Evolutionary conservation across 192 early-diverging fungal genomes (phyloP), one percentile per base, ranked within the genome.

Genomic region (Backusella sp.): DNA sequence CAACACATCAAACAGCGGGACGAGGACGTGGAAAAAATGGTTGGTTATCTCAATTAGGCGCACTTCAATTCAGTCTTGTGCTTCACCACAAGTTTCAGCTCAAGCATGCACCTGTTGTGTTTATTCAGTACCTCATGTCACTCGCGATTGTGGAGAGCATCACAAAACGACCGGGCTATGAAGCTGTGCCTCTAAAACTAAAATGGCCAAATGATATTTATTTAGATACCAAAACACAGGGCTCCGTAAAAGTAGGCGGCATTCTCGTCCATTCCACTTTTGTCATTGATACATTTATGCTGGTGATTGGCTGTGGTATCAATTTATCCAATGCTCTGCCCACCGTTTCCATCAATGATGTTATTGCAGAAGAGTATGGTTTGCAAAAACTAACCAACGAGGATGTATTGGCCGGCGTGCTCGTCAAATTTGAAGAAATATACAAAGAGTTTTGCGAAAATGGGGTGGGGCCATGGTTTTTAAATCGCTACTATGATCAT

Each of bases 161-260:
- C 23, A 62, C 56, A 28, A 84, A 89, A 53, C 79, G 85, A 72
- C 85, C 86, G 0, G 95, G 93, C 21, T 96, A 94, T 79, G 93
- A 92, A 76, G 82, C 91, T 19, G 76, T 97, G 17, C 94, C 95
- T 0, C 79, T 99, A 70, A 87, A 88, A 49, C 82, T 99, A 59
- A 99, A 99, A 83, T 99, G 98, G 98, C 98, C 98, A 46, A 99
- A 99, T 77, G 98, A 99, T 78, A 88, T 99, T 35, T 99, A 99
- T 82, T 92, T 88, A 2, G 79, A 89, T 69, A 37, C 46, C 5
- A 49, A 49, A 76, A 62, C 78, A 19, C 81, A 84, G 17, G 79
- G 80, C 44, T 77, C 89, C 70, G 96, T 96, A 84, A 91, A 83
- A 66, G 78, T 99, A 59, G 96, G 97, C 68, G 96, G 98, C 3